Evolutionary conservation across 163 green algal species (phyloP).

Genomic region (Prototheca wickerhamii): DNA sequence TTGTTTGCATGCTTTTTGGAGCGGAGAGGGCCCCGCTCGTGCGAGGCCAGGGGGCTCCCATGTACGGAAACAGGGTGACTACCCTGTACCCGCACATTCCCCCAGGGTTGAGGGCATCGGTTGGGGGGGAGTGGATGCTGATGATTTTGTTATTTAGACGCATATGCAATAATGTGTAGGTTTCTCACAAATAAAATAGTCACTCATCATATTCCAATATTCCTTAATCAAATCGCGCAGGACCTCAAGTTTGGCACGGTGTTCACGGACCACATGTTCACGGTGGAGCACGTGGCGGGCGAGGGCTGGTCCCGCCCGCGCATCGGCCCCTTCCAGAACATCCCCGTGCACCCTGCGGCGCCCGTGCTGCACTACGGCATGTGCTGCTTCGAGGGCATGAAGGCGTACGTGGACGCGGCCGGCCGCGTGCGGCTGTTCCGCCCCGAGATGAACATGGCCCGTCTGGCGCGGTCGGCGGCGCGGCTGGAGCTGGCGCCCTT

Average conservation of each 20-base stretch:
- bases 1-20: no score
- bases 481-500: conserved; percentile 46
- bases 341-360: conserved; percentile 51
- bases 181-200: no score
- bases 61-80: no score
- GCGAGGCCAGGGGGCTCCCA: no score
- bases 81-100: no score
- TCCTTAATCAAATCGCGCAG: no score
- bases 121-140: no score
- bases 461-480: conserved; percentile 40
- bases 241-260: conserved; percentile 47
- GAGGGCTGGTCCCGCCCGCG: conserved; percentile 43
- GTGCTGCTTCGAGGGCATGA: conserved; percentile 73
- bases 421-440: conserved; percentile 50
- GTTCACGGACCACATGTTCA: conserved; percentile 64
- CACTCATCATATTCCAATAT: no score
- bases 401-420: conserved; percentile 51
- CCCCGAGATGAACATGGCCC: conserved; percentile 57
- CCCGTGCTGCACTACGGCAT: conserved; percentile 68
- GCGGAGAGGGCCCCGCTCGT: no score
- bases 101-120: no score
- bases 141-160: no score
- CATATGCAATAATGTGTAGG: no score
- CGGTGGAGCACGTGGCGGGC: conserved; percentile 30
- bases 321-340: conserved; percentile 40